Base-by-base conservation (phyloP, 1,139 yeast genomes). In the Suhomyces wounanorum region DNA sequence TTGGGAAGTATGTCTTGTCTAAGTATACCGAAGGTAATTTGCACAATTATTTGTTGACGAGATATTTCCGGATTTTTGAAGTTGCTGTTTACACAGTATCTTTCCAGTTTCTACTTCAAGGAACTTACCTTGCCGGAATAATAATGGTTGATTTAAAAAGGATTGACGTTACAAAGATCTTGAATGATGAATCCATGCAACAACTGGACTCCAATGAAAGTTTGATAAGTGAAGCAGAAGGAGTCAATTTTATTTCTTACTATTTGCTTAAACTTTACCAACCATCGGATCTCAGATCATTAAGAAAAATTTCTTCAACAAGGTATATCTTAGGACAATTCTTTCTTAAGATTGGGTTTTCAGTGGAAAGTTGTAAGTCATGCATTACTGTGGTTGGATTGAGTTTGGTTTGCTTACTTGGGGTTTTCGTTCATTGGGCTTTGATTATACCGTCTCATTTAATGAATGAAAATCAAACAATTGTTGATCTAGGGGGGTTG, bases 81-180 rank as follows among this genome's bases (percentile, higher is more conserved):
- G 59, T 66, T 3, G 48, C 66, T 2, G 53, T 63, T 2, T 48
- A 76, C 36, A 77, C 84, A 0, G 60, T 87, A 28, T 37, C 80
- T 1, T 64, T 85, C 39, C 90, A 87, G 58, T 83, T 81, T 57
- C 51, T 77, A 3, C 67, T 89, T 44, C 90, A 85, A 57, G 61
- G 82, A 47, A 81, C 92, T 0, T 87, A 75, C 62, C 79, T 87
- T 53, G 72, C 84, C 1, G 84, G 91, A 0, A 81, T 87, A 0
- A 67, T 88, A 16, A 77, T 85, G 28, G 79, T 89, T 43, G 96
- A 89, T 67, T 69, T 85, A 44, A 78, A 83, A 43, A 75, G 90
- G 50, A 66, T 79, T 39, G 91, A 86, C 59, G 71, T 86, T 18
- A 79, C 81, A 10, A 89, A 84, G 53, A 64, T 83, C 35, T 59